These are phyloP conservation scores for Melaleuca quinquenervia DNA, from an alignment of 345 rosid genomes.

Conservation along the genomic window DNA sequence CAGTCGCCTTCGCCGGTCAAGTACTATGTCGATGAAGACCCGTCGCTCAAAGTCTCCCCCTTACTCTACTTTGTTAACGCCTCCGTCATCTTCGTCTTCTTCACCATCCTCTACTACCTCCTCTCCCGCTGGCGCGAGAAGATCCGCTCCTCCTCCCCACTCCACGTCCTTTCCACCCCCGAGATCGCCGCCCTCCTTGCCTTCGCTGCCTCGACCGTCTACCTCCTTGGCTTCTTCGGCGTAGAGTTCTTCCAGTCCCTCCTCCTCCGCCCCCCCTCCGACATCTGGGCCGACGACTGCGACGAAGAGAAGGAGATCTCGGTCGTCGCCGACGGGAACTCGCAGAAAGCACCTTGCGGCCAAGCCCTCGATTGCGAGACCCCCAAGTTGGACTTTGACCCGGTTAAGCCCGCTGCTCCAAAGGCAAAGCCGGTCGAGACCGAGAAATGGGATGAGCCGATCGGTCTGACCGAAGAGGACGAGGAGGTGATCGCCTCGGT, in stretches of 20 bases:
- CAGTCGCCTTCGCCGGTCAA: not conserved
- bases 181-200: conserved; percentile 16
- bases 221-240: conserved; percentile 13
- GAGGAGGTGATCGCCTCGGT: conserved; percentile 1
- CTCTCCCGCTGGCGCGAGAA: conserved; percentile 33
- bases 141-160: conserved; percentile 26
- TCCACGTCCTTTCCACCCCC: conserved; percentile 15
- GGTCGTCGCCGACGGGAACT: conserved; percentile 1
- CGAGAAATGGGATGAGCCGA: not conserved
- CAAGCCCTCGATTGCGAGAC: conserved; percentile 8
- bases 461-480: not conserved
- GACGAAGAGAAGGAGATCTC: not conserved
- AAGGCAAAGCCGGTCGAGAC: not conserved
- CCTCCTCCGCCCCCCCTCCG: not conserved
- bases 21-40: conserved; percentile 1
- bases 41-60: conserved; percentile 2
- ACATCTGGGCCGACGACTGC: not conserved
- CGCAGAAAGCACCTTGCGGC: not conserved
- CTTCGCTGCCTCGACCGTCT: conserved; percentile 14
- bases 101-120: conserved; percentile 19
- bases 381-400: not conserved
- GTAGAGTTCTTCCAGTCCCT: conserved; percentile 4
- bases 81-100: conserved; percentile 16
- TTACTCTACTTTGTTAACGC: conserved; percentile 16
- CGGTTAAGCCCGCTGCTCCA: not conserved